These are phyloP conservation scores for Delphinella strobiligena DNA, from an alignment of 2,329 filamentous ascomycete genomes.

Conservation along the genomic window DNA sequence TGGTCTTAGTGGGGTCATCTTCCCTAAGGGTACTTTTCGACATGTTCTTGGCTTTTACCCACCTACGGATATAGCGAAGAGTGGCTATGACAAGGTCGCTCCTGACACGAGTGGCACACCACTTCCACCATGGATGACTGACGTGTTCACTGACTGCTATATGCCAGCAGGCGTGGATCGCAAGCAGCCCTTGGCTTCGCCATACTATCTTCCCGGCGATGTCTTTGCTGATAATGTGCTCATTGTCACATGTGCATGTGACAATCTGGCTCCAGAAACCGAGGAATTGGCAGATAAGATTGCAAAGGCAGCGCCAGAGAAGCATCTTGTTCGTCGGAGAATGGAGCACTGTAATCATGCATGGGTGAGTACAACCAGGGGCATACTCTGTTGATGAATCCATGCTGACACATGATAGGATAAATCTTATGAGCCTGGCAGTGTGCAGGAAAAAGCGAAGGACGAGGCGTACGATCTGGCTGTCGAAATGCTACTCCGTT, in stretches of 20 bases:
- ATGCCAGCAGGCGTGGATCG: conserved; percentile 16
- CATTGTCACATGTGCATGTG: conserved; percentile 24
- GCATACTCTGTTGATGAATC: too few relatives aligned
- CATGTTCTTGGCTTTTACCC: conserved; percentile 25
- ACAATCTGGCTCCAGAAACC: conserved; percentile 25
- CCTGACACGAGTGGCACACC: conserved; percentile 14
- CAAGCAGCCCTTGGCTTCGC: conserved; percentile 24
- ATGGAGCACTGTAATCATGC: conserved; percentile 24
- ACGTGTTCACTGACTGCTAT: conserved; percentile 25
- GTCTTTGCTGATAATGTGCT: conserved; percentile 19
- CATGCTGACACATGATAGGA: too few relatives aligned
- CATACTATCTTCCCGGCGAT: conserved; percentile 17
- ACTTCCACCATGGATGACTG: conserved; percentile 12
- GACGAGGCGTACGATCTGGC: conserved; percentile 21
- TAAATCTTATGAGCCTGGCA: too few relatives aligned
- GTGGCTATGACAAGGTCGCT: conserved; percentile 14
- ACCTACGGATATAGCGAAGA: conserved; percentile 20
- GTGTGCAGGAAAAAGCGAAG: conserved; percentile 18
- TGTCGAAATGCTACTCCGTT: conserved; percentile 14
- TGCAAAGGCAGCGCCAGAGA: conserved; percentile 10
- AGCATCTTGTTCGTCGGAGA: conserved; percentile 15
- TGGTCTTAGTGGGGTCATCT: conserved; percentile 18
- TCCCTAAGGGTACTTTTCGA: conserved; percentile 20
- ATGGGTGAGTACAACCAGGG: conserved; percentile 23
- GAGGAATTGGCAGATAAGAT: conserved; percentile 22